Conservation (phyloP, 176 grass and related monocot species). For the Cenchrus fungigraminus region DNA sequence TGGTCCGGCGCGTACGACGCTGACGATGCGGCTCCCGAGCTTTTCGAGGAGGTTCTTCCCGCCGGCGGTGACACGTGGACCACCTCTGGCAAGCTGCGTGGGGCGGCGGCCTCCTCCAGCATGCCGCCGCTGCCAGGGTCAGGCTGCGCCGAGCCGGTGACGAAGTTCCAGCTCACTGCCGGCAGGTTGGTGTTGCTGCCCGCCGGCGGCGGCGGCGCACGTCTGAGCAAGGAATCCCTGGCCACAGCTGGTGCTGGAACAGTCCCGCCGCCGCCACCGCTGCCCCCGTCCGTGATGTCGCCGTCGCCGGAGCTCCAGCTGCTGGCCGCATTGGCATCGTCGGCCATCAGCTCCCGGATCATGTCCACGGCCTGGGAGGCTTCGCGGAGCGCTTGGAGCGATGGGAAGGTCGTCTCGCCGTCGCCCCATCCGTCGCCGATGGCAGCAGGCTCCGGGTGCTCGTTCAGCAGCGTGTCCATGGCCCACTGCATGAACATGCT, state of each 20-base stretch:
- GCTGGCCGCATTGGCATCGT: not conserved
- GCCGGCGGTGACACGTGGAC: not conserved
- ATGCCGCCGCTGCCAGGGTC: slow-evolving; percentile 14
- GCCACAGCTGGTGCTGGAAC: not conserved
- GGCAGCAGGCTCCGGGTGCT: slow-evolving; percentile 10
- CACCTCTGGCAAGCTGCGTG: not conserved
- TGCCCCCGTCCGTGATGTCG: not conserved
- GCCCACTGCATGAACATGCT: slow-evolving; percentile 52
- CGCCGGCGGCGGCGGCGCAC: not conserved
- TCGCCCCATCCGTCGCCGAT: not conserved
- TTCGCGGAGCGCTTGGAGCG: slow-evolving; percentile 36
- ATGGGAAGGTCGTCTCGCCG: slow-evolving; percentile 36
- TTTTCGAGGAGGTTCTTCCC: not conserved
- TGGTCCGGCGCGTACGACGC: slow-evolving; percentile 52
- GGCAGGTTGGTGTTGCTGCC: not conserved
- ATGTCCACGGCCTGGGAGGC: not conserved
- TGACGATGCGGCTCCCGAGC: not conserved
- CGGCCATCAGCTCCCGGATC: slow-evolving; percentile 25
- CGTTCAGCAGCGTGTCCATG: slow-evolving; percentile 40
- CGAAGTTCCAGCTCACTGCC: slow-evolving; percentile 56
- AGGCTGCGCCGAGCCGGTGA: slow-evolving; percentile 24
- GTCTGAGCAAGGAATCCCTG: not conserved
- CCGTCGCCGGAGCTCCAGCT: slow-evolving; percentile 42
- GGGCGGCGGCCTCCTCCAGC: not conserved
- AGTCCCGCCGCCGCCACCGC: not conserved